These are phyloP conservation scores for Penicillium sp. DNA, from an alignment of 2,329 filamentous ascomycete genomes.

Conservation along the genomic window DNA sequence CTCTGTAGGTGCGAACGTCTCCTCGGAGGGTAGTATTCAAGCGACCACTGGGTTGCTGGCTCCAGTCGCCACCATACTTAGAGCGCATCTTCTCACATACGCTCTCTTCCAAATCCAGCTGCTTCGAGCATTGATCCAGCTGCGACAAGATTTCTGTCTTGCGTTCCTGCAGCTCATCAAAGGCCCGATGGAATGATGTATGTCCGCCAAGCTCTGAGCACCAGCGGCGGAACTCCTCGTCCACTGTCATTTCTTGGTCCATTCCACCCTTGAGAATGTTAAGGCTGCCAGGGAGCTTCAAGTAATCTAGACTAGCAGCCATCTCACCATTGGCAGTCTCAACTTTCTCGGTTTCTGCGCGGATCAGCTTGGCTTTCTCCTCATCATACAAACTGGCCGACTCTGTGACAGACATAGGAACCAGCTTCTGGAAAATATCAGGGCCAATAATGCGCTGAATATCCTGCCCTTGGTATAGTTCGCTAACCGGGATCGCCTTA, in stretches of 20 bases:
- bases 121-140: conserved; percentile 78
- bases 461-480: conserved; percentile 94
- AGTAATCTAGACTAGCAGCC: conserved; percentile 89
- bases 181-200: conserved; percentile 72
- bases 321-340: conserved; percentile 93
- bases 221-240: conserved; percentile 91
- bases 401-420: conserved; percentile 93
- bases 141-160: conserved; percentile 71
- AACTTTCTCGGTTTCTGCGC: conserved; percentile 89
- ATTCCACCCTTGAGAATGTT: conserved; percentile 91
- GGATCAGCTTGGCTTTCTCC: conserved; percentile 93
- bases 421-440: conserved; percentile 94
- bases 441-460: conserved; percentile 96
- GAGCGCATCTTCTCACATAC: conserved; percentile 99
- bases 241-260: conserved; percentile 82
- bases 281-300: conserved; percentile 83
- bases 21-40: conserved; percentile 83
- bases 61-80: conserved; percentile 95
- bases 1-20: conserved; percentile 83
- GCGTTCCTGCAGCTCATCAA: conserved; percentile 74
- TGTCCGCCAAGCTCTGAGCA: conserved; percentile 89
- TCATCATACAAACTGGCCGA: conserved; percentile 97
- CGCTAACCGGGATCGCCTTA: conserved; percentile 94
- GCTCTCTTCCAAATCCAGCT: conserved; percentile 94
- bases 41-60: conserved; percentile 88